Conservation (phyloP, 2,329 filamentous ascomycete genomes). For the Diaporthe sp. region DNA sequence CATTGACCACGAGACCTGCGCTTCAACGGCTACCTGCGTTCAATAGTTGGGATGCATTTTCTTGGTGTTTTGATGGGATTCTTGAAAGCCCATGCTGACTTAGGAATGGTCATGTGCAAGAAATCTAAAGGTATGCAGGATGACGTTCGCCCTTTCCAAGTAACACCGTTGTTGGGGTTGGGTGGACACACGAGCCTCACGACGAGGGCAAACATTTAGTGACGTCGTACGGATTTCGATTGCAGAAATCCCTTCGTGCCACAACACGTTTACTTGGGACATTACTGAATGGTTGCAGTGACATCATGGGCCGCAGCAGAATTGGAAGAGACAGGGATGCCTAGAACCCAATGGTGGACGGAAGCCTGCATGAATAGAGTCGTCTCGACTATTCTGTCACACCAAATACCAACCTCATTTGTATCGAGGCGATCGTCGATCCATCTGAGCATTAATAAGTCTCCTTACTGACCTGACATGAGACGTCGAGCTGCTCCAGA, state of each 20-base stretch:
- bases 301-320: background rate
- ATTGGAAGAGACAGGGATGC: background rate
- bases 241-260: background rate
- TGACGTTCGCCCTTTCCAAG: background rate
- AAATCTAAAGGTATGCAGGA: background rate
- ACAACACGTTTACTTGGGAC: background rate
- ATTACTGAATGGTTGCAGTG: background rate
- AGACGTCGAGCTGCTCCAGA: background rate
- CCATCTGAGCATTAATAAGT: background rate
- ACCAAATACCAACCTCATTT: background rate
- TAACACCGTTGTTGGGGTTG: background rate
- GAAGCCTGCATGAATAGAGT: constrained; percentile 1
- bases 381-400: background rate
- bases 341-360: constrained; percentile 2
- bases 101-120: background rate
- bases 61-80: constrained; percentile 3
- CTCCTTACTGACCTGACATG: background rate
- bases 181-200: background rate
- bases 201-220: background rate
- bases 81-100: constrained; percentile 5
- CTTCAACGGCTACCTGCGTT: constrained; percentile 3
- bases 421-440: background rate
- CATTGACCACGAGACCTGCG: background rate
- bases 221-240: background rate
- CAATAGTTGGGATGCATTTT: constrained; percentile 16